Percentiles rank a stretch among this genome's conserved stretches.
phyloP scores from a whole-genome alignment of 495 filamentous ascomycete genomes.

The Xylaria acuta region DNA sequence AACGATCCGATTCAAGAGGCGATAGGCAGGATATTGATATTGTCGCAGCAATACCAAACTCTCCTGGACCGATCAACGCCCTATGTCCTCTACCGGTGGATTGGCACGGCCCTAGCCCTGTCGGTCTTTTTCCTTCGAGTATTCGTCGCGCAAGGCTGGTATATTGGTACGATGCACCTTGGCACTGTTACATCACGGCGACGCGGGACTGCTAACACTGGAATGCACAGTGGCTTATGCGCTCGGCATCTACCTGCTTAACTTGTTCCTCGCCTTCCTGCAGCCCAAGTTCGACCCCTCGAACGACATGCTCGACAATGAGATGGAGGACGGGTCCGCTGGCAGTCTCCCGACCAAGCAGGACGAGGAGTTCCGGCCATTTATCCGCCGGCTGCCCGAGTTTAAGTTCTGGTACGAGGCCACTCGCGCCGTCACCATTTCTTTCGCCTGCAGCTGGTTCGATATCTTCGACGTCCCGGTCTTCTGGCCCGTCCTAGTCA shows the following conservation, averaged over 20 bases:
- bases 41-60: slow-evolving; percentile 86
- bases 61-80: slow-evolving; percentile 93
- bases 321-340: slow-evolving; percentile 89
- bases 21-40: slow-evolving; percentile 21
- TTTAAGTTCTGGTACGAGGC: slow-evolving; percentile 99
- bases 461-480: slow-evolving; percentile 93
- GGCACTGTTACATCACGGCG: neutral
- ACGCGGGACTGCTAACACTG: slow-evolving; percentile 27
- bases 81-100: slow-evolving; percentile 86
- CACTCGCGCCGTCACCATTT: slow-evolving; percentile 83
- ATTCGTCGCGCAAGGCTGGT: slow-evolving; percentile 93
- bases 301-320: slow-evolving; percentile 86
- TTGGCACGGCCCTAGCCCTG: slow-evolving; percentile 75
- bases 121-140: slow-evolving; percentile 86
- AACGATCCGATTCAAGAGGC: slow-evolving; percentile 14
- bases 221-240: slow-evolving; percentile 82
- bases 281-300: slow-evolving; percentile 99
- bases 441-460: slow-evolving; percentile 91
- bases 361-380: slow-evolving; percentile 96
- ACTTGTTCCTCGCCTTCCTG: slow-evolving; percentile 98
- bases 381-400: slow-evolving; percentile 93
- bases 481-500: slow-evolving; percentile 97
- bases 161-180: slow-evolving; percentile 76
- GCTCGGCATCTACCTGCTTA: slow-evolving; percentile 97
- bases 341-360: slow-evolving; percentile 86